Percentiles rank a stretch among this genome's conserved stretches.
phyloP scores from a whole-genome alignment of 1,284 basidiomycete genomes.

The Sanguinoderma infundibulare region DNA sequence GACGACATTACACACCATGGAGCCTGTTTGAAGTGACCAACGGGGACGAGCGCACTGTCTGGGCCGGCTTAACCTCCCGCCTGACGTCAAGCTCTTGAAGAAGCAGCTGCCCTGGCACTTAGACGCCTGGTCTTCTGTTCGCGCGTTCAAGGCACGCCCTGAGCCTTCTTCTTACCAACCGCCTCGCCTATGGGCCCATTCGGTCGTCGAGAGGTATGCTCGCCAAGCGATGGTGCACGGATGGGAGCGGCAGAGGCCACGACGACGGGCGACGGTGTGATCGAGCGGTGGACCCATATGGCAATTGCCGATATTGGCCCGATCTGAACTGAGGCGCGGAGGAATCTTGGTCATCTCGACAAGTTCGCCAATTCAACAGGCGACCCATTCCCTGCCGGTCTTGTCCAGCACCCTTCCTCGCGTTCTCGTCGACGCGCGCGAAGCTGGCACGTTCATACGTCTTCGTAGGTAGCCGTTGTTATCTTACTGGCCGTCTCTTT shows the following conservation, averaged over 20 bases:
- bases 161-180: slow-evolving; percentile 4
- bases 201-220: not conserved
- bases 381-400: not conserved
- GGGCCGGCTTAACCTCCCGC: not conserved
- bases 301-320: slow-evolving; percentile 21
- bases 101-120: not conserved
- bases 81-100: not conserved
- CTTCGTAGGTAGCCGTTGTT: not conserved
- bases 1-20: not conserved
- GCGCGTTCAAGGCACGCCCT: not conserved
- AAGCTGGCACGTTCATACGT: not conserved
- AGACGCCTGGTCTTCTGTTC: not conserved
- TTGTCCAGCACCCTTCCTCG: not conserved
- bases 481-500: not conserved
- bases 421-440: slow-evolving; percentile 1
- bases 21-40: not conserved
- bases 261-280: no score
- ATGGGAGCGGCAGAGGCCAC: not conserved
- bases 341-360: slow-evolving; percentile 11
- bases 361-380: slow-evolving; percentile 11
- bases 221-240: not conserved
- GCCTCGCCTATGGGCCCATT: not conserved
- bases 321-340: slow-evolving; percentile 13
- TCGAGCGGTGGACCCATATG: slow-evolving; percentile 22
- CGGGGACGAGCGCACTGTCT: not conserved